Percentiles rank a stretch among this genome's conserved stretches.
phyloP scores from a whole-genome alignment of 306 rosid species.

The Corylus heterophylla region DNA sequence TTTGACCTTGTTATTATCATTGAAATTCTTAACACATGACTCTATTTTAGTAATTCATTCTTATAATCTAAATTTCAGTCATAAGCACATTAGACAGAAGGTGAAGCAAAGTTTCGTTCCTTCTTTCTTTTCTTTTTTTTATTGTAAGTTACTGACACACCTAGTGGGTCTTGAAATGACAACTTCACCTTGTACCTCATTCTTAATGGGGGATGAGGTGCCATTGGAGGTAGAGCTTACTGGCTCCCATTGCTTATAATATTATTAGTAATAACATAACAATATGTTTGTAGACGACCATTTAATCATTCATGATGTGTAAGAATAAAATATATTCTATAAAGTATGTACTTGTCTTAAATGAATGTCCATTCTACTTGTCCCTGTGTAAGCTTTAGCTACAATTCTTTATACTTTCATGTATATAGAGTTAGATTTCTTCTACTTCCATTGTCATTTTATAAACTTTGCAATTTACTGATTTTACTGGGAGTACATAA shows the following conservation, averaged over 20 bases:
- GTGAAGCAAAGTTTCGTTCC: not conserved
- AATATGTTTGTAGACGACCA: not conserved
- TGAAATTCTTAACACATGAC: not conserved
- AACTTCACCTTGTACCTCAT: not conserved
- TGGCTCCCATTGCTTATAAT: not conserved
- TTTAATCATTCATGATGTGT: not conserved
- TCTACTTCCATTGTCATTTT: not conserved
- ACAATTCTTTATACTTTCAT: not conserved
- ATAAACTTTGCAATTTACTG: not conserved
- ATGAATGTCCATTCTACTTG: not conserved
- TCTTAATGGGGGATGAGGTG: not conserved
- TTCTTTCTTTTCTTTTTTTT: not conserved
- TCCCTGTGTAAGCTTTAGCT: not conserved
- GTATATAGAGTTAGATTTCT: not conserved
- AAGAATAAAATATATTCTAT: not conserved
- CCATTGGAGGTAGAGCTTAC: not conserved
- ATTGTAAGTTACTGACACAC: not conserved
- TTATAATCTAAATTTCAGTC: not conserved
- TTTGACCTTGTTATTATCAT: not conserved
- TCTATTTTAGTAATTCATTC: not conserved
- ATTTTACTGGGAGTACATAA: not conserved
- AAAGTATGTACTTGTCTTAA: not conserved
- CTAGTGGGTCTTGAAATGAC: not conserved
- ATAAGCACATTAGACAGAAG: not conserved
- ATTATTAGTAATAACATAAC: not conserved